Evolutionary conservation across 306 rosid species (phyloP).

Genomic region (Heteromeles arbutifolia): DNA sequence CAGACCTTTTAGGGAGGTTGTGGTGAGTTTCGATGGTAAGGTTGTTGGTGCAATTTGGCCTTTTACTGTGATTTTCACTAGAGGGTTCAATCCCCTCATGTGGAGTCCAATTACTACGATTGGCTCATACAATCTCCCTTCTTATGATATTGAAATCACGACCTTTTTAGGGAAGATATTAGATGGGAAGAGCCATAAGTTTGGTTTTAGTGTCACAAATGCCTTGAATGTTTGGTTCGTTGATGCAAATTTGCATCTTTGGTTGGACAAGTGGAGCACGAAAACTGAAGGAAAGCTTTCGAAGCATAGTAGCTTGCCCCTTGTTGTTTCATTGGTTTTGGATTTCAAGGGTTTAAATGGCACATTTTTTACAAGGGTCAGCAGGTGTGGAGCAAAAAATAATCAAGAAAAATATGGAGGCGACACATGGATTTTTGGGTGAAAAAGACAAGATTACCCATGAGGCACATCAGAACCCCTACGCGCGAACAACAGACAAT

Average conservation of each 20-base stretch:
- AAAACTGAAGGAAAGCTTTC: slow-evolving; percentile 50
- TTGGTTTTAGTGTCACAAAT: slow-evolving; percentile 73
- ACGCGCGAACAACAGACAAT: too few relatives aligned
- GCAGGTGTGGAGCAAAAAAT: too few relatives aligned
- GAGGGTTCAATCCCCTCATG: slow-evolving; percentile 79
- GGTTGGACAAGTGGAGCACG: slow-evolving; percentile 57
- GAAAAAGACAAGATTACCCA: too few relatives aligned
- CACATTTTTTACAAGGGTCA: slow-evolving; percentile 41
- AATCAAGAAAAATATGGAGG: too few relatives aligned
- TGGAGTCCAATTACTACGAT: slow-evolving; percentile 90
- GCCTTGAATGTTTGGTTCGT: slow-evolving; percentile 84
- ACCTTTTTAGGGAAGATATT: slow-evolving; percentile 59
- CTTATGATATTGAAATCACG: slow-evolving; percentile 79
- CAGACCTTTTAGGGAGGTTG: slow-evolving; percentile 87
- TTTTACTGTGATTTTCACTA: slow-evolving; percentile 79
- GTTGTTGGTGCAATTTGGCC: slow-evolving; percentile 78
- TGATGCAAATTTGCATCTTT: slow-evolving; percentile 81
- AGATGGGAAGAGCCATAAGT: slow-evolving; percentile 56
- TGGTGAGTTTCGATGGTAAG: slow-evolving; percentile 51
- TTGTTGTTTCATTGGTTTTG: slow-evolving; percentile 29
- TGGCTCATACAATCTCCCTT: slow-evolving; percentile 77
- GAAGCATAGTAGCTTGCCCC: slow-evolving; percentile 34
- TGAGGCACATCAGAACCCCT: too few relatives aligned
- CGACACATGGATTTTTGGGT: too few relatives aligned
- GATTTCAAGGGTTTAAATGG: slow-evolving; percentile 65